phyloP scores from a whole-genome alignment of 2,329 filamentous ascomycete genomes.

The Diplodia sapinea region DNA sequence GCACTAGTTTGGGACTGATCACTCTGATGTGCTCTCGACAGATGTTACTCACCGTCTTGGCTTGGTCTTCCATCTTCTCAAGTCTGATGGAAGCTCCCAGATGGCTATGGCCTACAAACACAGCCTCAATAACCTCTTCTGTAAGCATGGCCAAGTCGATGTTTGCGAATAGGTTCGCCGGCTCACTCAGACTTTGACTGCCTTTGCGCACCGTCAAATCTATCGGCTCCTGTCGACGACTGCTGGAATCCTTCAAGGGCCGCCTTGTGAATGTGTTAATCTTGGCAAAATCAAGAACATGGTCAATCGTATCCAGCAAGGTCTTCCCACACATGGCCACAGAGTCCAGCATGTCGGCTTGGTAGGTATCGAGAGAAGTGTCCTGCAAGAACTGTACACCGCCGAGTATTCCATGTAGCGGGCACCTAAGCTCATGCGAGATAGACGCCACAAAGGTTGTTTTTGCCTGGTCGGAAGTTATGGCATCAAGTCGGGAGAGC shows the following conservation, averaged over 20 bases:
- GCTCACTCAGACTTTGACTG: slow-evolving; percentile 41
- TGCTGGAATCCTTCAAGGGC: slow-evolving; percentile 38
- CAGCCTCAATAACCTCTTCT: slow-evolving; percentile 47
- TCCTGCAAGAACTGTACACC: slow-evolving; percentile 57
- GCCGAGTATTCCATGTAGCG: slow-evolving; percentile 65
- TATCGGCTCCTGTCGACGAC: slow-evolving; percentile 44
- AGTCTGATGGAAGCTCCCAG: slow-evolving; percentile 4
- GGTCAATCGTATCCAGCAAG: slow-evolving; percentile 50
- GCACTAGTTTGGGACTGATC: neutral
- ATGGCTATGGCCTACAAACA: slow-evolving; percentile 32
- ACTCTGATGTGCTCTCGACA: neutral
- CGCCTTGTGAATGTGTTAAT: slow-evolving; percentile 45
- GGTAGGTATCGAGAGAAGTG: slow-evolving; percentile 37
- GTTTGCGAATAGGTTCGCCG: slow-evolving; percentile 35
- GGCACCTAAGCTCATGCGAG: slow-evolving; percentile 66
- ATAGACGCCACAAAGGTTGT: slow-evolving; percentile 65
- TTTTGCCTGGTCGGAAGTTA: slow-evolving; percentile 54
- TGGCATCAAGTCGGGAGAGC: slow-evolving; percentile 47
- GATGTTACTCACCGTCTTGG: slow-evolving; percentile 47
- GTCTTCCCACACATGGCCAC: slow-evolving; percentile 50
- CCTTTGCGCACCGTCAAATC: slow-evolving; percentile 34
- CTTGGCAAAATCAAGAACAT: slow-evolving; percentile 51
- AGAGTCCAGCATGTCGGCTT: slow-evolving; percentile 42
- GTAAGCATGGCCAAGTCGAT: slow-evolving; percentile 45
- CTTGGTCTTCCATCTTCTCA: neutral